A percentile compares a stretch with the other conserved stretches of the same genome.
Conservation (phyloP, 176 grass and related monocot genomes). For the Puya raimondii region DNA sequence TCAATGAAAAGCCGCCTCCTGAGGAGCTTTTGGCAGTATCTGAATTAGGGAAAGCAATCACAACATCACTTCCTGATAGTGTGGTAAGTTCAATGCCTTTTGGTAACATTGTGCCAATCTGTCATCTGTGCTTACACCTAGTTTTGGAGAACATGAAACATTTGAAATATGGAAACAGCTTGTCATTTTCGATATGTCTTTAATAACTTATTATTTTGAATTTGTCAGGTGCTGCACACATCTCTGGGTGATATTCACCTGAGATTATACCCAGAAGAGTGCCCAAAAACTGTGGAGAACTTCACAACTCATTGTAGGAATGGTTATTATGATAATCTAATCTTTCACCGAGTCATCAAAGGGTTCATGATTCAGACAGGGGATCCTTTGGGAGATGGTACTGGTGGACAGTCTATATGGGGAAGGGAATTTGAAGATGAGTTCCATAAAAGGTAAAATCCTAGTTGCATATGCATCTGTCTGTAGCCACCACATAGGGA, state of each 20-base stretch:
- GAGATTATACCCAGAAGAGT: constrained; percentile 94
- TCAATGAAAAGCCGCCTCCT: constrained; percentile 92
- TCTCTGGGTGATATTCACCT: constrained; percentile 93
- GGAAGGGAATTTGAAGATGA: constrained; percentile 96
- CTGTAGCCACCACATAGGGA: not conserved
- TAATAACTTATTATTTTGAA: not conserved
- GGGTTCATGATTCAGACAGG: constrained; percentile 97
- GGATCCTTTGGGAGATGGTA: constrained; percentile 96
- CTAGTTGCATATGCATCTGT: not conserved
- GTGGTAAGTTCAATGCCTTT: constrained; percentile 40
- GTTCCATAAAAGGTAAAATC: constrained; percentile 81
- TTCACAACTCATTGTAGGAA: constrained; percentile 97
- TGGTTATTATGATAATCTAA: constrained; percentile 93
- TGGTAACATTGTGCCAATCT: not conserved
- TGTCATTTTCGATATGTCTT: not conserved
- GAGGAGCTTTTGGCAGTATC: constrained; percentile 95
- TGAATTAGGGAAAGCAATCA: constrained; percentile 76
- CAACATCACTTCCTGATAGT: constrained; percentile 89
- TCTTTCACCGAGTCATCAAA: constrained; percentile 98
- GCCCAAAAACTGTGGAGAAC: constrained; percentile 98
- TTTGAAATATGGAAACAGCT: not conserved
- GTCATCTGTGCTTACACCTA: not conserved
- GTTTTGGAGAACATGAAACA: not conserved
- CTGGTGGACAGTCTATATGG: constrained; percentile 98
- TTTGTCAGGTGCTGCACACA: constrained; percentile 71